Base-by-base conservation (phyloP, 257 asterid genomes). In the Jacaranda copaia region DNA sequence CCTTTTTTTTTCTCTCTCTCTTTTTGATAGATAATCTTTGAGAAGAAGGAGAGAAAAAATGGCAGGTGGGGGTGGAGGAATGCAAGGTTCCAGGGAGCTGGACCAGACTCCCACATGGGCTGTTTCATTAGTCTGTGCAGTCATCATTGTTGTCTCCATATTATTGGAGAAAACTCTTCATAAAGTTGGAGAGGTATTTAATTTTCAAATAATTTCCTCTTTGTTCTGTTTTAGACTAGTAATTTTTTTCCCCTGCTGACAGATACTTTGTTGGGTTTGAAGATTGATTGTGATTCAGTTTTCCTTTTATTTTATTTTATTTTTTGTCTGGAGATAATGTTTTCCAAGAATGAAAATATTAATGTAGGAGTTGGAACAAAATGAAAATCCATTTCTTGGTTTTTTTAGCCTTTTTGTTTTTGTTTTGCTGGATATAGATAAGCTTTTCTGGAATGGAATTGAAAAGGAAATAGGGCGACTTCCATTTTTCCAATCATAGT, bases 51-150 rank as follows among this genome's bases (percentile, higher is more conserved):
- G 18, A 46, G 62, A 20, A 36, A 67, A 20, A 61, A 83, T 83
- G 84, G 77, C 78, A 19, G 75, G 39, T 3, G 79, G 39, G 11
- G 67, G 49, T 35, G 81, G 77, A 13, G 75, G 82, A 48, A 18
- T 52, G 39, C 64, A 15, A 25, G 78, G 48, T 4, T 13, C 72
- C 1, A 77, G 85, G 72, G 82, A 84, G 58, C 87, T 81, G 53
- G 83, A 81, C 70, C 80, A 76, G 66, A 84, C 87, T n/a, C 87
- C 96, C 5, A 90, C 96, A 68, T 90, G 96, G 96, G 96, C 93
- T 0, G 96, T 90, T 19, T 81, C 93, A 1, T 73, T 85, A 16
- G 96, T 90, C 19, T 87, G 85, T 39, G 83, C 91, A 4, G 61
- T 88, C 66, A 90, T 90, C 42, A 65, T 90, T 64, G 4, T 87